Base-by-base conservation (phyloP, 2,329 filamentous ascomycete genomes). In the Fusarium udum region DNA sequence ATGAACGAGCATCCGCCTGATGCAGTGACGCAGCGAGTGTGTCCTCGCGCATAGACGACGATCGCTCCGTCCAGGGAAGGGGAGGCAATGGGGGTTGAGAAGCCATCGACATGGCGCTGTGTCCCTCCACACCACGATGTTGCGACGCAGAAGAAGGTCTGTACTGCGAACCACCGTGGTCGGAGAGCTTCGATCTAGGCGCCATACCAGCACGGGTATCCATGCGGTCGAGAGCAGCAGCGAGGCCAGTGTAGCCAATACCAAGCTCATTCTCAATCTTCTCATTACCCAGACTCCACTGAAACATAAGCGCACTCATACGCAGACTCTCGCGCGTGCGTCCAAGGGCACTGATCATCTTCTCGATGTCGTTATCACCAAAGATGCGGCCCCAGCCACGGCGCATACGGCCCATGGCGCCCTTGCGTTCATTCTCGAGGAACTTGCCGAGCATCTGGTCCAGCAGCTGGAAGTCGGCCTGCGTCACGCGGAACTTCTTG, bases 181-280 rank as follows among this genome's bases (percentile, higher is more conserved):
- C 72, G 15, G 73, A 67, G 1, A 69, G 64, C 68, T 75, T 76
- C 37, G 74, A 59, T 32, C 73, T 61, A 6, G 67, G 67, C 1
- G 74, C 53, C 15, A 77, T 49, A 31, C 73, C 76, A 39, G 75
- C 69, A 13, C 77, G 76, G 14, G 73, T 73, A 18, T 82, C 80
- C 51, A 79, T 78, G 40, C 77, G 78, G 49, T 91, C 88, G 16
- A 93, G 85, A 7, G 91, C 91, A 15, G 91, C 90, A 2, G 89
- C 88, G 13, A 93, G 85, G 9, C 90, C 90, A 4, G 90, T 90
- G 77, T 92, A 93, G 48, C 91, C 91, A 51, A 92, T 91, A 24
- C 90, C 90, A 46, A 89, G 85, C 18, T 89, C 86, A 22, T 87
- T 86, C 72, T 92, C 89, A 22, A 88, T 87, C 77, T 87, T 88